These are phyloP conservation scores for Solanum appendiculatum DNA, from an alignment of 257 asterid genomes.

Conservation along the genomic window DNA sequence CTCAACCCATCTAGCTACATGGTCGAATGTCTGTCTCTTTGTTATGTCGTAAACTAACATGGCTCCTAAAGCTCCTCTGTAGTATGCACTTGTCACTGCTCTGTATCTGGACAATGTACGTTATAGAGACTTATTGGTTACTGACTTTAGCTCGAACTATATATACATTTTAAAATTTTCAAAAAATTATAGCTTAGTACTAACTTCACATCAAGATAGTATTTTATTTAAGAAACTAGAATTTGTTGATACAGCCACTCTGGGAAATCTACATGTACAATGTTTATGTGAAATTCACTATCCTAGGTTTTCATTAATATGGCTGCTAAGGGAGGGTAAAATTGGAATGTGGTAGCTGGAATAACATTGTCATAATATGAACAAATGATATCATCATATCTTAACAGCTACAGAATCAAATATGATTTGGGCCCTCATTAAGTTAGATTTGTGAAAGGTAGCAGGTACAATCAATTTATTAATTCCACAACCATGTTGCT, in stretches of 20 bases:
- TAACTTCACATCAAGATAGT: neutral
- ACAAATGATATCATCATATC: neutral
- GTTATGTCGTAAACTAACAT: conserved; percentile 78
- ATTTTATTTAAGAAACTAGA: too few relatives aligned
- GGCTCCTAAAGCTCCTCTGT: conserved; percentile 81
- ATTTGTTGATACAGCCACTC: too few relatives aligned
- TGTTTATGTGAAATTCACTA: neutral
- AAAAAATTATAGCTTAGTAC: neutral
- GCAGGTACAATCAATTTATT: neutral
- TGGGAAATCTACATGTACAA: neutral
- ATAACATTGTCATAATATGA: neutral
- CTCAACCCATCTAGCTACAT: conserved; percentile 74
- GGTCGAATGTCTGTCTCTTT: conserved; percentile 57
- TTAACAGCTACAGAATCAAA: neutral
- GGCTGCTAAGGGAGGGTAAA: neutral
- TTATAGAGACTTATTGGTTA: neutral
- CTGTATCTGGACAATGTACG: conserved; percentile 35
- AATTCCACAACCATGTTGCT: neutral
- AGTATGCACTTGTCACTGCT: conserved; percentile 82
- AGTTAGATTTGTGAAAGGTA: neutral
- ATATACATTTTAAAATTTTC: neutral
- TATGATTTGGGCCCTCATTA: neutral
- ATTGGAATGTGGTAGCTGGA: neutral
- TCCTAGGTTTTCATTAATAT: neutral
- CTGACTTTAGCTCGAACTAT: neutral